Evolutionary conservation across 441 rosid species (phyloP), one percentile per base, ranked within the genome.

Genomic region (Dalechampia spathulata): DNA sequence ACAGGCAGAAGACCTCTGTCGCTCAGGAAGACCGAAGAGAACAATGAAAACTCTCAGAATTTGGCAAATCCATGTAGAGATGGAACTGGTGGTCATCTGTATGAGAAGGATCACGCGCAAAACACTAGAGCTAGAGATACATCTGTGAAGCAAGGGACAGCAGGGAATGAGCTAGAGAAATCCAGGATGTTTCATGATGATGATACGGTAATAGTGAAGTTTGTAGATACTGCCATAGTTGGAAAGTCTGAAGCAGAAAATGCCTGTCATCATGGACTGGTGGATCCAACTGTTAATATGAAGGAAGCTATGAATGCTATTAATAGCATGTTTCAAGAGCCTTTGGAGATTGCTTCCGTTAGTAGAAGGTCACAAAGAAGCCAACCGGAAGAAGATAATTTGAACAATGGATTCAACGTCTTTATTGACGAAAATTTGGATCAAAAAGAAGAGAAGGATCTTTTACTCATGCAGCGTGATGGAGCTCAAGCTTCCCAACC

Each of bases 281-380:
- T 85, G 65, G 96, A 89, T 49, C 96, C 94, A 28, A 92, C 94
- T 7, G 65, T 92, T 61, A 83, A 80, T 68, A 74, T 76, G 86
- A 85, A 83, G 70, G 96, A 92, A 75, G 96, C 96, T 52, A 80
- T 86, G 80, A 77, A 83, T 70, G 86, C 74, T 50, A 85, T 85
- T 67, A 83, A 85, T 61, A 68, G 69, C 79, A 85, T 89, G 99
- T 89, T 86, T 73, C 61, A 75, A 58, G 88, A 92, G 74, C 97
- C 97, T 57, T 49, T 86, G 40, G 96, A 86, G 65, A 67, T 70
- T 49, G 80, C 73, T 69, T 78, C 82, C 52, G 52, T 67, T 34
- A 63, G 71, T 43, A 75, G 80, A 67, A 75, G 70, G 57, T 71
- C 79, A 55, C 65, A 44, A n/a, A 69, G 68, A 66, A 71, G 62